phyloP scores from a whole-genome alignment of 495 filamentous ascomycete species.

The Chaetomium cochliodes region DNA sequence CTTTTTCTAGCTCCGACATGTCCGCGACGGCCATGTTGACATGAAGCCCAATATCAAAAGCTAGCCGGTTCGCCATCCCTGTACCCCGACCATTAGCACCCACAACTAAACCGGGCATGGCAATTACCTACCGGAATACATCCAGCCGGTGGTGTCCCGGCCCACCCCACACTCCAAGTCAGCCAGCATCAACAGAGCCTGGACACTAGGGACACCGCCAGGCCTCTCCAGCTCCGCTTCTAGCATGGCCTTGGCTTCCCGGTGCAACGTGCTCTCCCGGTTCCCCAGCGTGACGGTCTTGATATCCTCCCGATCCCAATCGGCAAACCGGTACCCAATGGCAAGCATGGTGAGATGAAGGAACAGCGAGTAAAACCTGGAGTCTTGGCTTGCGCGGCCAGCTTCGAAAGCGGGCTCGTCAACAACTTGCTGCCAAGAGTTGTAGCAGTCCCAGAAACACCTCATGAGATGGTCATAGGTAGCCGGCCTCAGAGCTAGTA shows the following conservation, averaged over 20 bases:
- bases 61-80: constrained; percentile 49
- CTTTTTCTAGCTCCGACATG: constrained; percentile 43
- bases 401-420: constrained; percentile 50
- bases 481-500: constrained; percentile 41
- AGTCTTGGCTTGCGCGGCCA: constrained; percentile 44
- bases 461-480: constrained; percentile 54
- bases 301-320: constrained; percentile 48
- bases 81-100: constrained; percentile 13
- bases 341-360: constrained; percentile 55
- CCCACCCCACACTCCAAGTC: constrained; percentile 55
- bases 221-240: constrained; percentile 52
- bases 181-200: constrained; percentile 50
- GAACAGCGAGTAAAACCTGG: constrained; percentile 51
- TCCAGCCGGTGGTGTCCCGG: constrained; percentile 53
- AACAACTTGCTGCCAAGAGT: constrained; percentile 47
- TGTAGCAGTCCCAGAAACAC: constrained; percentile 53
- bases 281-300: constrained; percentile 46
- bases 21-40: constrained; percentile 38
- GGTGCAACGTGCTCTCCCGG: constrained; percentile 52
- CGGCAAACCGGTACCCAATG: constrained; percentile 51
- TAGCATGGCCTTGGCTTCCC: constrained; percentile 54
- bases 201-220: constrained; percentile 51
- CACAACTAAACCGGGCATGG: too few species aligned
- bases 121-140: constrained; percentile 44
- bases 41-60: constrained; percentile 54